phyloP scores from a whole-genome alignment of 768 basidiomycete species.

The Suillus subalutaceus region DNA sequence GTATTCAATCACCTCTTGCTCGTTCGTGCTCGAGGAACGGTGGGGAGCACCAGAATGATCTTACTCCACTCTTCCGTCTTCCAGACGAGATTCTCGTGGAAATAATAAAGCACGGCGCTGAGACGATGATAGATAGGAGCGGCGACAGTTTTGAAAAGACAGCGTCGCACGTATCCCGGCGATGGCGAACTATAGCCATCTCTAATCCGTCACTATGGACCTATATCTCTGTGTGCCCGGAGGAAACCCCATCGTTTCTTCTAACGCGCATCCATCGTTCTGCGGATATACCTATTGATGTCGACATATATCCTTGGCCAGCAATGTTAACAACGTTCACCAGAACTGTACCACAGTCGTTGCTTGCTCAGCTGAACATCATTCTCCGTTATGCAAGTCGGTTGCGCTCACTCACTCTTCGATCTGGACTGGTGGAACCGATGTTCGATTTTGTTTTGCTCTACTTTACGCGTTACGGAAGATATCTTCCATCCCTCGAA shows the following conservation, averaged over 20 bases:
- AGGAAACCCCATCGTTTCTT: neutral
- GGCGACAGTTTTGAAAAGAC: neutral
- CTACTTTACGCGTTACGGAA: neutral
- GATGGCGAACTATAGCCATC: slow-evolving; percentile 4
- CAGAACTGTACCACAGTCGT: neutral
- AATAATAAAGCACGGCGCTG: neutral
- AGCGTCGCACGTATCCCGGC: neutral
- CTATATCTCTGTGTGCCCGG: neutral
- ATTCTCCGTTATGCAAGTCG: neutral
- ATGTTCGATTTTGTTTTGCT: neutral
- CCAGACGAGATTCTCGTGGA: neutral
- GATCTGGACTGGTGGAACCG: neutral
- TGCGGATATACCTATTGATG: neutral
- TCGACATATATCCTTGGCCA: neutral
- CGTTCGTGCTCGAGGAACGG: neutral
- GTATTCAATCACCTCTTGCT: neutral
- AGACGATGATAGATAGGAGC: neutral
- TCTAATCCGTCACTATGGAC: neutral
- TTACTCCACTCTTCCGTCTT: neutral
- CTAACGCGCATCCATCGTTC: neutral
- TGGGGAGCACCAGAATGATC: neutral
- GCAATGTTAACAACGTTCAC: neutral
- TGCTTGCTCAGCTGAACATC: neutral
- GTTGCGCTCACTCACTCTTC: slow-evolving; percentile 1
- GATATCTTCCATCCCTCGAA: neutral